Evolutionary conservation across 176 grass and related monocot genomes (phyloP).

Genomic region (Ensete ventricosum): DNA sequence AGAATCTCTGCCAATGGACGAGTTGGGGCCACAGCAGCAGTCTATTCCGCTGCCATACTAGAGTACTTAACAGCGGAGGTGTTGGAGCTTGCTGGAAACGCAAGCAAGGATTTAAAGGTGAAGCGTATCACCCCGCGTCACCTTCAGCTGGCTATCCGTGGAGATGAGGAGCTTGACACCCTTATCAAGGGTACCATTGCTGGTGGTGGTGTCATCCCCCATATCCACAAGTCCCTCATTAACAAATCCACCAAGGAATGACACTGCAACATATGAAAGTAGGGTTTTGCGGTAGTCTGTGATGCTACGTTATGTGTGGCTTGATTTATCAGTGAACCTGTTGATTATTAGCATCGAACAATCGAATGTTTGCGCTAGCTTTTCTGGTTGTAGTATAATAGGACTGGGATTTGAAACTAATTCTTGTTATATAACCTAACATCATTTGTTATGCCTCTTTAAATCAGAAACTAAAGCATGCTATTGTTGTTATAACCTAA

Average conservation of each 20-base stretch:
- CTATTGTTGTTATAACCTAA: too few species aligned
- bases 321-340: too few species aligned
- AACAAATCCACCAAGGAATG: slow-evolving; percentile 65
- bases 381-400: too few species aligned
- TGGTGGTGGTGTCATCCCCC: slow-evolving; percentile 58
- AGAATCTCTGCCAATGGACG: slow-evolving; percentile 48
- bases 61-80: slow-evolving; percentile 71
- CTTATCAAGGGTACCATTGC: slow-evolving; percentile 76
- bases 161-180: slow-evolving; percentile 64
- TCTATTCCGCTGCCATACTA: slow-evolving; percentile 60
- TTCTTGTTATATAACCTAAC: too few species aligned
- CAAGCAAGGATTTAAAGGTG: slow-evolving; percentile 75
- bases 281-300: too few species aligned
- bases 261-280: background rate
- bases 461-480: too few species aligned
- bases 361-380: too few species aligned
- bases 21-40: slow-evolving; percentile 61
- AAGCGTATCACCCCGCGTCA: slow-evolving; percentile 75
- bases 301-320: too few species aligned
- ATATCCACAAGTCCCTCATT: slow-evolving; percentile 67
- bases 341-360: too few species aligned
- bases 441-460: too few species aligned
- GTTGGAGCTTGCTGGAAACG: slow-evolving; percentile 58
- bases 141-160: slow-evolving; percentile 60
- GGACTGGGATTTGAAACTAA: too few species aligned